Conservation (phyloP, 169 alveolate species). For the Plasmodium sp. region DNA sequence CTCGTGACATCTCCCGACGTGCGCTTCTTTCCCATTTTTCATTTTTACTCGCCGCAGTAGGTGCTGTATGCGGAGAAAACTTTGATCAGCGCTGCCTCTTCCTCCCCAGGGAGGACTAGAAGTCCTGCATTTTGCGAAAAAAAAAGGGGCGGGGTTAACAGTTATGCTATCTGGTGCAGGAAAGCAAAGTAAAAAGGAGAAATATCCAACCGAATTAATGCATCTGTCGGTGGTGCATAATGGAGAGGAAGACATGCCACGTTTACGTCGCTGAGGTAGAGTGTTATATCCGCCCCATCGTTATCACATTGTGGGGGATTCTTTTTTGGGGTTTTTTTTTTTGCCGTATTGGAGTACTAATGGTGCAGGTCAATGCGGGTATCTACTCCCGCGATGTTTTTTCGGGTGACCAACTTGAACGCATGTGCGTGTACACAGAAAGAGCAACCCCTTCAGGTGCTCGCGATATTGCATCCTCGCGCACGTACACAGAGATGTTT, state of each 20-base stretch:
- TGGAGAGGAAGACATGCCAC: not conserved
- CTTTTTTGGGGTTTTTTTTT: not conserved
- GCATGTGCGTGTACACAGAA: not conserved
- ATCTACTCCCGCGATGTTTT: not conserved
- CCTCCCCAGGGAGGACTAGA: constrained; percentile 48
- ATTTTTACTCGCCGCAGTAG: constrained; percentile 53
- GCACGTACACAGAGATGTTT: not conserved
- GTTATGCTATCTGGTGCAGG: not conserved
- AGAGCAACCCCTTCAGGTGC: not conserved
- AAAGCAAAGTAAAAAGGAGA: not conserved
- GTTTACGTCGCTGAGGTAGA: not conserved
- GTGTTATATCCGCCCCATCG: not conserved
- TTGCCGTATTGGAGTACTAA: not conserved
- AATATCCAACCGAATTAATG: not conserved
- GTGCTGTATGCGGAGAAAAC: constrained; percentile 46
- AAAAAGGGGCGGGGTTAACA: not conserved
- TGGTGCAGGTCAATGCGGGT: not conserved
- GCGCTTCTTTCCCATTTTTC: not conserved
- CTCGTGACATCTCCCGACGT: not conserved
- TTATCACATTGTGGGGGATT: not conserved
- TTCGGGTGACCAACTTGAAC: not conserved
- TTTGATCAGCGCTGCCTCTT: constrained; percentile 46
- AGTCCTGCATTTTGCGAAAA: constrained; percentile 11
- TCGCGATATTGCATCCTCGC: not conserved
- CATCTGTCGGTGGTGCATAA: not conserved